Percentiles rank a stretch among this genome's conserved stretches.
These are phyloP conservation scores for Penicillium pulvis DNA, from an alignment of 495 filamentous ascomycete species.

Conservation along the genomic window DNA sequence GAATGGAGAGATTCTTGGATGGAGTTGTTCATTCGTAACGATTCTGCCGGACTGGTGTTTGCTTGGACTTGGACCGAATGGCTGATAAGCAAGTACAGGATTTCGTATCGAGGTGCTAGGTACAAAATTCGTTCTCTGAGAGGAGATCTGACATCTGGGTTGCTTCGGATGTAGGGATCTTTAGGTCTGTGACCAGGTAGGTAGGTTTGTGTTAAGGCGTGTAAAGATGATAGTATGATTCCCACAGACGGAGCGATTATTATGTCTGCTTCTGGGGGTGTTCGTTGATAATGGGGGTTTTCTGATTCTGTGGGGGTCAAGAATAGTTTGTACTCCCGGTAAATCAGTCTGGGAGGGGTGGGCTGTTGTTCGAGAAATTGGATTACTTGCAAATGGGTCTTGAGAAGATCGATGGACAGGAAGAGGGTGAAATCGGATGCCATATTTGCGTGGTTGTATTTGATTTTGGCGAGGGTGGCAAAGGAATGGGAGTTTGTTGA, in stretches of 20 bases:
- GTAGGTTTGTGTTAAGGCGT: constrained; percentile 70
- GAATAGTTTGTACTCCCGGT: constrained; percentile 26
- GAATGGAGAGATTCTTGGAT: not conserved
- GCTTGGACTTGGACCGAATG: constrained; percentile 11
- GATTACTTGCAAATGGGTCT: constrained; percentile 25
- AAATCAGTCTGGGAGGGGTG: constrained; percentile 24
- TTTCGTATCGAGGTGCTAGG: constrained; percentile 65
- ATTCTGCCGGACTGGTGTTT: not conserved
- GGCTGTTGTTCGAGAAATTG: constrained; percentile 26
- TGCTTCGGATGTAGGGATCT: not conserved
- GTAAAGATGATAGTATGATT: constrained; percentile 69
- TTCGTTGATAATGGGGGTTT: not conserved
- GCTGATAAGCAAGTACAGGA: constrained; percentile 66
- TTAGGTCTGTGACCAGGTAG: constrained; percentile 59
- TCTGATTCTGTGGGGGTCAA: not conserved
- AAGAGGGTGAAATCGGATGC: constrained; percentile 13
- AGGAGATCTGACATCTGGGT: constrained; percentile 33
- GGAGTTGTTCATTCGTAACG: constrained; percentile 47
- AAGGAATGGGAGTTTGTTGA: not conserved
- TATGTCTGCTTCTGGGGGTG: constrained; percentile 67
- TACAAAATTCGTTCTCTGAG: constrained; percentile 59
- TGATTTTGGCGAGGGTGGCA: not conserved
- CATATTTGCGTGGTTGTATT: not conserved
- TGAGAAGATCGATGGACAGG: constrained; percentile 35
- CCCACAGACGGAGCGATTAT: constrained; percentile 71